Evolutionary conservation across 768 basidiomycete species (phyloP).

Genomic region (Leccinum rimulosum): DNA sequence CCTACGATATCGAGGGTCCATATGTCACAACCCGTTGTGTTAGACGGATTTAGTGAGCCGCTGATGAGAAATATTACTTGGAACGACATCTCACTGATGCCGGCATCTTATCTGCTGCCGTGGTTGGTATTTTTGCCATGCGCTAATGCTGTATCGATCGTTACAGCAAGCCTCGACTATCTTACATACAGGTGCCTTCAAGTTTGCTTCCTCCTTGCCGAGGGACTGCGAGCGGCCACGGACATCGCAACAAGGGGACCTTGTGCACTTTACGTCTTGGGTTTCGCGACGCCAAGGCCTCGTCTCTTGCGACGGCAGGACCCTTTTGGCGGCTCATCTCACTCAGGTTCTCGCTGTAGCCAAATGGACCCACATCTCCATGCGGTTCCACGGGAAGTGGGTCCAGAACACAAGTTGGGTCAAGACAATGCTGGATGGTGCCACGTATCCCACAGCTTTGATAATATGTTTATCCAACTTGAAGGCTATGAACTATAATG

Average conservation of each 20-base stretch:
- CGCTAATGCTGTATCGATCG: neutral
- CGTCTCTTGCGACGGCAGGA: neutral
- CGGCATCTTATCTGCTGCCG: slow-evolving; percentile 15
- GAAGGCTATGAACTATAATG: neutral
- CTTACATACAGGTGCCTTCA: neutral
- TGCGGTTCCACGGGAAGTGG: neutral
- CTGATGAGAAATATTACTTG: neutral
- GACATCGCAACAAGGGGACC: neutral
- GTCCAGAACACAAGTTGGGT: neutral
- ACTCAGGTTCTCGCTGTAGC: neutral
- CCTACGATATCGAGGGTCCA: neutral
- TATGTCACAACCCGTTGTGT: neutral
- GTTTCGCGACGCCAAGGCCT: neutral
- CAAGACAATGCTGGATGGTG: neutral
- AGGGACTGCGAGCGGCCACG: neutral
- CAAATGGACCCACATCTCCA: neutral
- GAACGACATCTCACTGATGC: neutral
- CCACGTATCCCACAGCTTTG: neutral
- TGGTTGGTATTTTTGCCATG: neutral
- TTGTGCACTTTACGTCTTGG: neutral
- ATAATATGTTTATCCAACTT: neutral
- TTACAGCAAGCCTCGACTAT: neutral
- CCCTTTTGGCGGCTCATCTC: neutral
- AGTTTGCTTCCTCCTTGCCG: neutral
- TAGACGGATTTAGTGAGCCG: neutral